Conservation (phyloP, 2,329 filamentous ascomycete genomes). For the Cladosporium sp. region DNA sequence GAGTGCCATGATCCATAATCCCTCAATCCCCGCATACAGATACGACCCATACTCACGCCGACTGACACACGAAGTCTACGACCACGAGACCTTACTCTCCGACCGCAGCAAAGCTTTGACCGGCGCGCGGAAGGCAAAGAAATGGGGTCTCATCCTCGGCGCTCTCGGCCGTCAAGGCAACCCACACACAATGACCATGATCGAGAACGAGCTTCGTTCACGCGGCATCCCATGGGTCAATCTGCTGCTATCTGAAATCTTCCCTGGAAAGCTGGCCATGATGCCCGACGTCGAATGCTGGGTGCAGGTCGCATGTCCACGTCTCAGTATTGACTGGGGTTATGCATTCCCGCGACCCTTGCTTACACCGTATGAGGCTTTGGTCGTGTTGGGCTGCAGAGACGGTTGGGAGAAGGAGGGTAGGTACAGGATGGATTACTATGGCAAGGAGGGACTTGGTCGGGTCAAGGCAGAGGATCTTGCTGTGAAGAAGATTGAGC, state of each 20-base stretch:
- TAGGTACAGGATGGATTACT: constrained; percentile 95
- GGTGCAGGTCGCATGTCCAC: constrained; percentile 97
- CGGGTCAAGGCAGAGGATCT: constrained; percentile 60
- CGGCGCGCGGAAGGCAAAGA: constrained; percentile 73
- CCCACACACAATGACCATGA: constrained; percentile 83
- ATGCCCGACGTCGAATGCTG: constrained; percentile 95
- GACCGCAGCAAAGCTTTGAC: constrained; percentile 76
- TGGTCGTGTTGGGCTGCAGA: constrained; percentile 79
- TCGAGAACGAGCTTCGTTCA: constrained; percentile 73
- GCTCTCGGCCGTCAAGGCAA: constrained; percentile 93
- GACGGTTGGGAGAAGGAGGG: constrained; percentile 62
- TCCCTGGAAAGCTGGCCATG: constrained; percentile 89
- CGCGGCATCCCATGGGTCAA: constrained; percentile 81
- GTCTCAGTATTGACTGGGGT: constrained; percentile 97
- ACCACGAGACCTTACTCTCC: constrained; percentile 85
- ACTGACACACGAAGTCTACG: constrained; percentile 87
- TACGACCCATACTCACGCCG: constrained; percentile 96
- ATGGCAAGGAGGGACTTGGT: constrained; percentile 86
- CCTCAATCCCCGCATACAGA: constrained; percentile 82
- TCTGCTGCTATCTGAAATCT: constrained; percentile 88
- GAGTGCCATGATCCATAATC: constrained; percentile 99
- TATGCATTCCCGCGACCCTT: constrained; percentile 90
- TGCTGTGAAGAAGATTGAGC: constrained; percentile 9
- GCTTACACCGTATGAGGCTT: constrained; percentile 90
- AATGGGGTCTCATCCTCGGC: constrained; percentile 94